A percentile compares a stretch with the other conserved stretches of the same genome.
Conservation (phyloP, 768 basidiomycete species). For the Kwoniella sp. region DNA sequence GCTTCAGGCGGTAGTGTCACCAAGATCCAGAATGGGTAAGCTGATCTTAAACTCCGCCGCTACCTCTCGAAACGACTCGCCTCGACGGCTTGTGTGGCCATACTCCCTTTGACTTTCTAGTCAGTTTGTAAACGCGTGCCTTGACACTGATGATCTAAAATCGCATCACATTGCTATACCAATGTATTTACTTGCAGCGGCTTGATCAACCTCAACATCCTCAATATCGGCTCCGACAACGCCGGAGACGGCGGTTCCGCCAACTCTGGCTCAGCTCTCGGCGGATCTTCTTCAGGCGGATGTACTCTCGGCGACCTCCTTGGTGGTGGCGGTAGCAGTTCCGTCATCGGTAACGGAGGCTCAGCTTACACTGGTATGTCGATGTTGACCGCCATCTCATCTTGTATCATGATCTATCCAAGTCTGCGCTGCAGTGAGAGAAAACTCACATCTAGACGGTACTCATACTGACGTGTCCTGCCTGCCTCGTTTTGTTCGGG, state of each 20-base stretch:
- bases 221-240: slow-evolving; percentile 47
- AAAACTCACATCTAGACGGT: neutral
- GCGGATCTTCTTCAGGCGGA: slow-evolving; percentile 20
- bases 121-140: too few relatives aligned
- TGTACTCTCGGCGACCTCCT: slow-evolving; percentile 3
- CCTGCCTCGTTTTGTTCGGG: neutral
- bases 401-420: neutral
- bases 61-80: too few relatives aligned
- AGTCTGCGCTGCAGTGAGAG: neutral
- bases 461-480: too few relatives aligned
- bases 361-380: slow-evolving; percentile 26
- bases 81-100: too few relatives aligned
- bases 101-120: too few relatives aligned
- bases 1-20: slow-evolving; percentile 36
- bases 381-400: neutral
- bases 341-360: slow-evolving; percentile 29
- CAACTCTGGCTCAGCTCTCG: slow-evolving; percentile 43
- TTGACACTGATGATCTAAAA: too few relatives aligned
- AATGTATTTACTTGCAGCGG: slow-evolving; percentile 33
- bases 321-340: slow-evolving; percentile 24
- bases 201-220: slow-evolving; percentile 40
- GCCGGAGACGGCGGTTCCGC: slow-evolving; percentile 44
- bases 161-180: too few relatives aligned
- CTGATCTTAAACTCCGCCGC: too few relatives aligned
- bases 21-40: slow-evolving; percentile 21